Base-by-base conservation (phyloP, 176 grass and related monocot genomes). In the Eleusine coracana region DNA sequence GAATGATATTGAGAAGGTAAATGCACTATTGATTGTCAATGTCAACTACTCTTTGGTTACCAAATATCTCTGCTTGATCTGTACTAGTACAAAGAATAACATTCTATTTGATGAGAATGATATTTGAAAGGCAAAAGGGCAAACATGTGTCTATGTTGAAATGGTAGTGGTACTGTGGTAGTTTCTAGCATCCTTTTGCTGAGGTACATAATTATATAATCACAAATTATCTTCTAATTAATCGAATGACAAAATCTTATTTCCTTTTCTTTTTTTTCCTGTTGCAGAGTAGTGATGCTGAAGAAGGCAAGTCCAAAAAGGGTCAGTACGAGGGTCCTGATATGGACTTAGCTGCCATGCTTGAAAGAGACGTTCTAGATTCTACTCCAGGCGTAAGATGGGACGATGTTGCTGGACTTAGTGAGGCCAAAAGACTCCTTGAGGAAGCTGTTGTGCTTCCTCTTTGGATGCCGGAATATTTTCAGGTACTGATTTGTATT, bases 281-380 rank as follows among this genome's bases (percentile, higher is more conserved):
- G 15, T 86, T 80, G 34, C 78, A 97, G 95, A 92, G 83, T 87
- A 90, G 89, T 27, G 93, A 93, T 71, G 87, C 80, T 70, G 96
- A 96, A 80, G 96, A 99, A 74, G 93, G 83, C 13, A 96, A 88
- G 70, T 48, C 81, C 55, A 99, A 94, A 79, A 99, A 84, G 86
- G 83, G 83, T 62, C 93, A 94, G 69, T 99, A 99, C 29, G 96
- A 99, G 74, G 96, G 96, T 68, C 96, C 96, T 2, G 96, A 99
- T 81, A 82, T 58, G 76, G 96, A 99, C 65, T 86, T 99, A 64
- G 96, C 96, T 85, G 91, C 91, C 73, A 99, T 99, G 96, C 85
- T 99, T 76, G 96, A 99, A 91, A 93, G 96, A 78, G 96, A 99
- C 75, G 93, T 99, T 74, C 88, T 99, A 18, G 96, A 99, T 77